Percentiles rank a stretch among this genome's conserved stretches.
These are phyloP conservation scores for Tetraselmis striata DNA, from an alignment of 139 green algal species.

Conservation along the genomic window DNA sequence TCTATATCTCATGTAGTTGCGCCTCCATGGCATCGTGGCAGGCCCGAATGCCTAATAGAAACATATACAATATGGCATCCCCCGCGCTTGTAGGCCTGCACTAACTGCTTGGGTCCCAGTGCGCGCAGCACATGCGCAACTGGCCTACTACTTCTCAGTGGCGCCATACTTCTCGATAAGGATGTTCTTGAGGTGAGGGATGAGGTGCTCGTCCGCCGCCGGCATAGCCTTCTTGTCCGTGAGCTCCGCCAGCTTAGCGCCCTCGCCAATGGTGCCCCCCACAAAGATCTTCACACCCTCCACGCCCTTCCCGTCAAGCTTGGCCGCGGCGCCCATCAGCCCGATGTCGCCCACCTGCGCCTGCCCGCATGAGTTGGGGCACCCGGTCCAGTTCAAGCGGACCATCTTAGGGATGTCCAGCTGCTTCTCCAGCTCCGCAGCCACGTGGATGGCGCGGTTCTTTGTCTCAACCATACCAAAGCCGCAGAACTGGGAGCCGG, in stretches of 20 bases:
- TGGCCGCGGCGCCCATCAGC: conserved; percentile 85
- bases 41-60: too few relatives aligned
- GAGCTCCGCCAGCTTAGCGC: conserved; percentile 56
- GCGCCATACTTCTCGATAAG: conserved; percentile 80
- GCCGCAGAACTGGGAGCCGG: conserved; percentile 93
- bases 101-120: too few relatives aligned
- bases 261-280: conserved; percentile 68
- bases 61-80: too few relatives aligned
- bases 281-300: conserved; percentile 88
- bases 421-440: conserved; percentile 73
- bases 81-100: too few relatives aligned
- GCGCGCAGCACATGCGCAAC: too few relatives aligned
- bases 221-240: conserved; percentile 64
- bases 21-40: too few relatives aligned
- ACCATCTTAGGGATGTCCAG: conserved; percentile 73
- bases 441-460: conserved; percentile 58
- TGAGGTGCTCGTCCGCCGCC: conserved; percentile 47
- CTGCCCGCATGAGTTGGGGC: conserved; percentile 92
- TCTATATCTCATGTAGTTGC: too few relatives aligned
- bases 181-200: conserved; percentile 69
- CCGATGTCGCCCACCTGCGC: conserved; percentile 89
- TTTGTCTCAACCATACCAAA: conserved; percentile 97
- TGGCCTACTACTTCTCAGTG: conserved; percentile 29
- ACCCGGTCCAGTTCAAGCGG: conserved; percentile 96
- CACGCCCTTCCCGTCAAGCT: conserved; percentile 77